Evolutionary conservation across 768 basidiomycete species (phyloP), one percentile per base, ranked within the genome.

Genomic region (Cyclocybe cylindracea): DNA sequence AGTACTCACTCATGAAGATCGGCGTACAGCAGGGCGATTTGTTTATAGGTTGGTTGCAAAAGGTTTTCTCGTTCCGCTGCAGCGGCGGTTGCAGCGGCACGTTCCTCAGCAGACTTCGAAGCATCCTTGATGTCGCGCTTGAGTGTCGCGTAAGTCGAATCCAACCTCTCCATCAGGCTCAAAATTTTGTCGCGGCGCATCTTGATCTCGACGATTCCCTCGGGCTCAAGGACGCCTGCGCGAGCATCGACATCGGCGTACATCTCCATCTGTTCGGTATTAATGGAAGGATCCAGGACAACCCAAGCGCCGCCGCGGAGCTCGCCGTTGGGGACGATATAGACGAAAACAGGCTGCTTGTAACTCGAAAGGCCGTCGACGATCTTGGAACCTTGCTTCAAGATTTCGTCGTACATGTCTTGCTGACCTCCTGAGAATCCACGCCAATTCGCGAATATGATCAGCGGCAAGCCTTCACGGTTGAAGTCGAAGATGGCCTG

Each of bases 371-470:
- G 81, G 41, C 97, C 97, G 67, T 99, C 97, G 69, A 99, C 97
- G 58, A 99, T 99, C 75, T 96, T 98, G 13, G 95, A 90, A 38
- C 95, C 95, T 68, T 98, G 93, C 73, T 98, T 98, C 63, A 98
- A 78, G 50, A 98, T 84, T 68, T 96, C 95, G 71, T 98, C 94
- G 63, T 94, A 96, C 94, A 98, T 98, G 70, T 98, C 95, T 71
- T 97, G 95, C 71, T 98, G 95, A 57, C 97, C 97, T 56, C 97
- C 97, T 16, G 97, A 99, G 86, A 99, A 99, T 19, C 97, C 97
- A 77, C 97, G 91, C 94, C 97, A 98, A 78, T 99, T 99, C 48
- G 97, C 97, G 65, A 99, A 98, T 70, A 99, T 95, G 69, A 98
- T 95, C 53, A 99, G 79, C 4, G 97, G 97, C 10, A 99, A 78